Percentiles rank a stretch among this genome's conserved stretches.
Conservation (phyloP, 2,329 filamentous ascomycete species). For the Seiridium cupressi region DNA sequence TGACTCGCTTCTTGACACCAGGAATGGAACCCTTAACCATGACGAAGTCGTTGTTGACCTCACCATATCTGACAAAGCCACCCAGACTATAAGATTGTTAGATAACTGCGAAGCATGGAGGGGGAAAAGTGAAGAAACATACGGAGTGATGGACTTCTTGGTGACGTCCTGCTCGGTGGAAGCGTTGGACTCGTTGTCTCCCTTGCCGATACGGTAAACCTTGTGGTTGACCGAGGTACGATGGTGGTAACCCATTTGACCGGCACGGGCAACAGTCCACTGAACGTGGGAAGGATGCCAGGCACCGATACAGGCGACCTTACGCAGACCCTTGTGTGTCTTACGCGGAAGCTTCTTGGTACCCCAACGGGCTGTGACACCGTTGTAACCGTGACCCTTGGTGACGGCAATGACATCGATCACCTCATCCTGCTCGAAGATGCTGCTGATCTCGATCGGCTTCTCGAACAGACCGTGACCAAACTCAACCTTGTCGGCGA, state of each 20-base stretch:
- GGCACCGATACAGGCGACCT: conserved; percentile 99
- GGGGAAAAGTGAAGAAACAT: conserved; percentile 48
- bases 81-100: conserved; percentile 64
- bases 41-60: conserved; percentile 98
- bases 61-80: conserved; percentile 99
- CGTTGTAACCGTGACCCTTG: conserved; percentile 98
- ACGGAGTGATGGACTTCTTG: conserved; percentile 99
- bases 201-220: conserved; percentile 98
- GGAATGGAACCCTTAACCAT: conserved; percentile 97
- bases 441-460: conserved; percentile 85
- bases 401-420: conserved; percentile 99
- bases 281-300: conserved; percentile 99
- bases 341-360: conserved; percentile 99
- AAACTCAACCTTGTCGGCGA: conserved; percentile 96
- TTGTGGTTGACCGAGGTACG: conserved; percentile 99
- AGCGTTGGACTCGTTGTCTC: conserved; percentile 83
- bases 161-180: conserved; percentile 94
- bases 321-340: conserved; percentile 99
- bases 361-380: conserved; percentile 97
- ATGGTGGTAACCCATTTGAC: conserved; percentile 99
- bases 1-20: conserved; percentile 98
- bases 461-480: conserved; percentile 98
- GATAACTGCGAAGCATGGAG: background rate
- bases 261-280: conserved; percentile 99
- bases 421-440: conserved; percentile 99